Evolutionary conservation across 1,139 yeast genomes (phyloP), one percentile per base, ranked within the genome.

Genomic region (Yamadazyma taylorii): DNA sequence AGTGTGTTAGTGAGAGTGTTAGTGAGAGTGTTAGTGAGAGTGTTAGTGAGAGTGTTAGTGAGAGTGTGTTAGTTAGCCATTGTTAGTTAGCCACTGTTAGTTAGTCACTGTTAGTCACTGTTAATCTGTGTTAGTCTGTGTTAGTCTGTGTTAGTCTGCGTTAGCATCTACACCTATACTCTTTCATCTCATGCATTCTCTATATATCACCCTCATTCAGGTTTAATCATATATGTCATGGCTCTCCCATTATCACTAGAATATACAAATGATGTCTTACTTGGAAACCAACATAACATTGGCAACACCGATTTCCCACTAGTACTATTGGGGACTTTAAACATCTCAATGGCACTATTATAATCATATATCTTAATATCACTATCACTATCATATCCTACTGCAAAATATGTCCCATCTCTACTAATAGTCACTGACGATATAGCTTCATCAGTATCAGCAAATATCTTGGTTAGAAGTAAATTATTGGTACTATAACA

Each of bases 401-500:
- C 66, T 1, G 70, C 75, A 4, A 80, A 26, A 36, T 63, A 63
- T 4, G 63, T 51, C 0, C 81, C 80, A 45, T 75, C 77, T 34
- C 66, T 50, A 30, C 73, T 67, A 5, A 68, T 48, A 36, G 65
- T 75, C n/a, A 79, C 48, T 8, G 65, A 51, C 2, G 69, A 54
- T 4, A 79, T 61, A 2, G 79, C 66, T 48, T 75, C 78, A 52
- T 81, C 82, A 3, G 77, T 59, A 33, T 62, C 65, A 22, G 72
- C 56, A 12, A 81, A 60, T 0, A 77, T 73, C 25, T 58, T 55
- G 15, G 56, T 48, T 37, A 79, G 70, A 19, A 72, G 60, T 61
- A 82, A 61, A 14, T 72, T 66, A 3, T 57, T 43, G 6, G 78
- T 55, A 30, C 69, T 66, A 87, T 89, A 85, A 10, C 81, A 37